These are phyloP conservation scores for Furcasterigmium furcatum DNA, from an alignment of 2,329 filamentous ascomycete species.

Conservation along the genomic window DNA sequence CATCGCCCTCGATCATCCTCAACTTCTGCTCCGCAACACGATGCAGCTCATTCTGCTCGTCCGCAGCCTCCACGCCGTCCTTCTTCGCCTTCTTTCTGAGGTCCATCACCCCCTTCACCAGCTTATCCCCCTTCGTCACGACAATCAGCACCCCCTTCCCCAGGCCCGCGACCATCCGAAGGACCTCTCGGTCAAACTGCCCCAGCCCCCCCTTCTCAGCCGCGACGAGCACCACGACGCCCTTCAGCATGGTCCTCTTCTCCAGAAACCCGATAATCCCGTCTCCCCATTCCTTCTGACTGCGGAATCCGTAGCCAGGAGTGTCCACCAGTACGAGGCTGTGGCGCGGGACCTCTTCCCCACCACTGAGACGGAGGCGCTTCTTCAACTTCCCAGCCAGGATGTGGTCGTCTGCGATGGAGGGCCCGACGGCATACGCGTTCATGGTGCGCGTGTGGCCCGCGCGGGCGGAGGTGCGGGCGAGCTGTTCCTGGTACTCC, in stretches of 20 bases:
- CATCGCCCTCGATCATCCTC: conserved; percentile 7
- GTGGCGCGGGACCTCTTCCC: conserved; percentile 39
- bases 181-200: background rate
- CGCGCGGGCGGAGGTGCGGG: conserved; percentile 45
- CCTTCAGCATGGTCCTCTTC: conserved; percentile 41
- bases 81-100: conserved; percentile 17
- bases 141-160: conserved; percentile 45
- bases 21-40: conserved; percentile 14
- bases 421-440: conserved; percentile 50
- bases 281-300: conserved; percentile 46
- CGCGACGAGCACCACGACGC: conserved; percentile 51
- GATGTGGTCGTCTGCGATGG: background rate
- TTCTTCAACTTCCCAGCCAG: conserved; percentile 4
- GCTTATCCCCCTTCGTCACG: conserved; percentile 56
- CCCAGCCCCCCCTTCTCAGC: conserved; percentile 38
- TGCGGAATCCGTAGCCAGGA: conserved; percentile 47
- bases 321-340: conserved; percentile 48
- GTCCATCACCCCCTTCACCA: conserved; percentile 16
- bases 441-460: conserved; percentile 55
- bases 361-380: conserved; percentile 13
- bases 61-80: conserved; percentile 10
- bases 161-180: background rate
- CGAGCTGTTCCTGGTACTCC: conserved; percentile 27
- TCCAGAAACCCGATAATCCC: conserved; percentile 49
- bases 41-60: conserved; percentile 14